phyloP scores from a whole-genome alignment of 2,329 filamentous ascomycete species.

The Cladophialophora bantiana region DNA sequence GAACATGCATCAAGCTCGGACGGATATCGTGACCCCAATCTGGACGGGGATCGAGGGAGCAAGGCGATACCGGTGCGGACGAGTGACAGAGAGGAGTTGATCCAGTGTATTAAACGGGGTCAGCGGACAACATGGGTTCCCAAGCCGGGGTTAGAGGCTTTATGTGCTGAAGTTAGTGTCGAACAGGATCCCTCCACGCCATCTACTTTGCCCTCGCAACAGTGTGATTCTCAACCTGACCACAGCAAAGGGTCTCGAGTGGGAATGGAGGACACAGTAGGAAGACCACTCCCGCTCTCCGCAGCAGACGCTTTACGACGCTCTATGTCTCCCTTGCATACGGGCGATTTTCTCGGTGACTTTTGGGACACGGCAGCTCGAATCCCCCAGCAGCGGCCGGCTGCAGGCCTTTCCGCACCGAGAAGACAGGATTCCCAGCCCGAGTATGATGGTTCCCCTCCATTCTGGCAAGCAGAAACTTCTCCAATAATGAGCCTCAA shows the following conservation, averaged over 20 bases:
- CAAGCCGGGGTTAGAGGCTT: conserved; percentile 62
- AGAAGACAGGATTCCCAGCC: conserved; percentile 1
- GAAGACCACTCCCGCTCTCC: conserved; percentile 57
- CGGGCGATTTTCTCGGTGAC: conserved; percentile 65
- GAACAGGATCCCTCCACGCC: conserved; percentile 21
- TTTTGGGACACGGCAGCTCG: background rate
- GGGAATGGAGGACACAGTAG: conserved; percentile 46
- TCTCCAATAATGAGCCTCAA: conserved; percentile 28
- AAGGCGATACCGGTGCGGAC: conserved; percentile 28
- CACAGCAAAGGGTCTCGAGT: conserved; percentile 46
- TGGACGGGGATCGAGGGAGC: conserved; percentile 5
- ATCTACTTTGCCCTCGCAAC: background rate
- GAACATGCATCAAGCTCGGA: conserved; percentile 5
- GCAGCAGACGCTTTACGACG: conserved; percentile 50
- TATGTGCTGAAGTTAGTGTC: conserved; percentile 36
- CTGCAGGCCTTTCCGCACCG: conserved; percentile 4
- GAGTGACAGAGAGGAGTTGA: conserved; percentile 75
- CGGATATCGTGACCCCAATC: background rate
- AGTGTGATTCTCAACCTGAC: conserved; percentile 52
- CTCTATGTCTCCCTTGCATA: conserved; percentile 75
- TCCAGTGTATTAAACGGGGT: conserved; percentile 80
- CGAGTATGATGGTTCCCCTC: conserved; percentile 18
- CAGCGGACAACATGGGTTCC: conserved; percentile 78
- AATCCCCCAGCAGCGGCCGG: background rate
- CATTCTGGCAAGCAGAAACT: conserved; percentile 41